Evolutionary conservation across 345 rosid species (phyloP).

Genomic region (Erucastrum elatum): DNA sequence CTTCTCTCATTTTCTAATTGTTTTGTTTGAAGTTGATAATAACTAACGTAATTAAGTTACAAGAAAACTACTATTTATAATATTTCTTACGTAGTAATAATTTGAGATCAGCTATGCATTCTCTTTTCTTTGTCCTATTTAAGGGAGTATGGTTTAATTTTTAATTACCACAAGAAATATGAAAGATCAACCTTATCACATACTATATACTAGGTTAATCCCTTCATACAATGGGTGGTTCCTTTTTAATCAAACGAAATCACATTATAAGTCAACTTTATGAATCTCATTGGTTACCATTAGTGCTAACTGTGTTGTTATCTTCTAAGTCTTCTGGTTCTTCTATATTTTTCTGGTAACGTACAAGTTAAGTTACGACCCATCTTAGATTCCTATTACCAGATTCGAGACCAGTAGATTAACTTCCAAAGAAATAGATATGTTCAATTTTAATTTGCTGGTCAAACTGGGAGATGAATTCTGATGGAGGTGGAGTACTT

Average conservation of each 20-base stretch:
- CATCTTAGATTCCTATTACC: background rate
- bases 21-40: too few species aligned
- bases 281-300: background rate
- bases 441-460: background rate
- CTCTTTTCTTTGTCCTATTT: background rate
- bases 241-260: background rate
- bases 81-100: too few species aligned
- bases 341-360: background rate
- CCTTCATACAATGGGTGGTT: background rate
- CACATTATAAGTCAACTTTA: background rate
- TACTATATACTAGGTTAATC: background rate
- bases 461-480: constrained; percentile 19
- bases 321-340: background rate
- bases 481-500: constrained; percentile 25
- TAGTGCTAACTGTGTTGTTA: background rate
- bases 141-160: background rate
- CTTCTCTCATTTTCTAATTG: background rate
- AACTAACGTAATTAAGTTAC: too few species aligned
- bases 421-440: background rate
- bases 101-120: too few species aligned
- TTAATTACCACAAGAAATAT: background rate
- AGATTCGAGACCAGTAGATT: background rate
- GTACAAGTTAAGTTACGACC: background rate
- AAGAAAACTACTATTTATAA: background rate
- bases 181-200: background rate